These are phyloP conservation scores for Pichia sp. DNA, from an alignment of 1,139 yeast genomes.

Conservation along the genomic window DNA sequence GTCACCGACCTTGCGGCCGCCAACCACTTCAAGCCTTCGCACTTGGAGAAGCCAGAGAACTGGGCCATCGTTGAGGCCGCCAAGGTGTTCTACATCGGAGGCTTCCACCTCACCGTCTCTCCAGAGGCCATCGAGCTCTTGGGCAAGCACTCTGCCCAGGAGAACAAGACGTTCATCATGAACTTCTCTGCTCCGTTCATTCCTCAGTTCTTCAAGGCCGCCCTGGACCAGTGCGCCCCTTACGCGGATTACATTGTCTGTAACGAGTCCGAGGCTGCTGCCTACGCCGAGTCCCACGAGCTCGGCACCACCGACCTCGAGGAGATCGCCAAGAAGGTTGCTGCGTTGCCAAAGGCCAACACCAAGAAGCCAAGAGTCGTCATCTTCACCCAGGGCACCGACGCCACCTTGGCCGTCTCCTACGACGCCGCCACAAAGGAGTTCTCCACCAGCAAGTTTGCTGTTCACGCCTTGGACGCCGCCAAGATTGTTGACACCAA, in stretches of 20 bases:
- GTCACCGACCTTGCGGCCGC: slow-evolving; percentile 98
- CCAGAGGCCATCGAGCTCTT: slow-evolving; percentile 88
- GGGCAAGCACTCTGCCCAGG: slow-evolving; percentile 87
- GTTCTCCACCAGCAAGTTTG: slow-evolving; percentile 47
- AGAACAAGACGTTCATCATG: slow-evolving; percentile 76
- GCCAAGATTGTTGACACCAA: slow-evolving; percentile 81
- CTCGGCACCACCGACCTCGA: slow-evolving; percentile 58
- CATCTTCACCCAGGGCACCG: slow-evolving; percentile 88
- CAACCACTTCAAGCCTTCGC: slow-evolving; percentile 88
- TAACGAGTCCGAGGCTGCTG: slow-evolving; percentile 95
- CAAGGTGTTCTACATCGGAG: slow-evolving; percentile 85
- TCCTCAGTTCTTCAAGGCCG: slow-evolving; percentile 91
- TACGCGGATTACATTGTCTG: slow-evolving; percentile 91
- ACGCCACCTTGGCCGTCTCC: slow-evolving; percentile 75
- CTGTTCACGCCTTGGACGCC: slow-evolving; percentile 67
- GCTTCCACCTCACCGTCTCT: slow-evolving; percentile 96
- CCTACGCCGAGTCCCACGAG: slow-evolving; percentile 84
- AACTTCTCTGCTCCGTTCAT: slow-evolving; percentile 97
- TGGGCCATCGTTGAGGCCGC: slow-evolving; percentile 85
- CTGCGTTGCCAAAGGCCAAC: slow-evolving; percentile 75
- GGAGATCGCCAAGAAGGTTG: slow-evolving; percentile 78
- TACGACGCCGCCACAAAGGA: slow-evolving; percentile 46
- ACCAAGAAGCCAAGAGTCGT: slow-evolving; percentile 71
- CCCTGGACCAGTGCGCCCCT: slow-evolving; percentile 73
- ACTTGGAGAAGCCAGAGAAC: slow-evolving; percentile 83